Evolutionary conservation across 805 yeast genomes (phyloP).

Genomic region (Peterozyma toletana): DNA sequence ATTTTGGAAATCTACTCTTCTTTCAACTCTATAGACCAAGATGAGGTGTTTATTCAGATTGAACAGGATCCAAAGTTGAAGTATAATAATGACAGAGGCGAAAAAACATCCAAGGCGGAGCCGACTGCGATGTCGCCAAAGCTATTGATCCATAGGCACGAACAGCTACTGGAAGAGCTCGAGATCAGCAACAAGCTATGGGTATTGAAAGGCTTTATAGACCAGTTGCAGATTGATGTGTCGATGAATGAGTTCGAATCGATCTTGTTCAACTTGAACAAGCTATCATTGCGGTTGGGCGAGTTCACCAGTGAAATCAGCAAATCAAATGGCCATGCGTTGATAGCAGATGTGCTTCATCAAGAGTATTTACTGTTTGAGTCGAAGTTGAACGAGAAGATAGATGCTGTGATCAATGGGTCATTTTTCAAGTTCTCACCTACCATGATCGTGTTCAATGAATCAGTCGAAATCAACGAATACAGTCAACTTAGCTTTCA

Average conservation of each 20-base stretch:
- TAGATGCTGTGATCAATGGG: background rate
- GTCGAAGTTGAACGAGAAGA: background rate
- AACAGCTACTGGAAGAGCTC: background rate
- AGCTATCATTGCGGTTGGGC: constrained; percentile 1
- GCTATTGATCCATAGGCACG: background rate
- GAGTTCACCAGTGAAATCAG: constrained; percentile 7
- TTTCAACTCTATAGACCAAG: constrained; percentile 7
- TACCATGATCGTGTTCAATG: background rate
- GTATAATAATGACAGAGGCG: background rate
- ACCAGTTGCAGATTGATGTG: constrained; percentile 4
- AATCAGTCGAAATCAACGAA: constrained; percentile 3
- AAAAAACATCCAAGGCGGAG: background rate
- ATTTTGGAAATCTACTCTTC: background rate
- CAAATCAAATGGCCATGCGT: background rate
- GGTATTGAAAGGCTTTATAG: constrained; percentile 7
- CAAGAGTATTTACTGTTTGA: constrained; percentile 1
- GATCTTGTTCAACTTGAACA: constrained; percentile 4
- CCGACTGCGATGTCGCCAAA: background rate
- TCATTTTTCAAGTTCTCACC: constrained; percentile 3
- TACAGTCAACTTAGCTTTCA: constrained; percentile 5
- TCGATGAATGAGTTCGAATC: constrained; percentile 7
- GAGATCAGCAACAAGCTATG: constrained; percentile 5
- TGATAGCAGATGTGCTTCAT: constrained; percentile 2
- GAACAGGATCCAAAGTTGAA: constrained; percentile 16
- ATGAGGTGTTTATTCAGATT: constrained; percentile 8